phyloP scores from a whole-genome alignment of 306 rosid species.

The Inga oerstediana region DNA sequence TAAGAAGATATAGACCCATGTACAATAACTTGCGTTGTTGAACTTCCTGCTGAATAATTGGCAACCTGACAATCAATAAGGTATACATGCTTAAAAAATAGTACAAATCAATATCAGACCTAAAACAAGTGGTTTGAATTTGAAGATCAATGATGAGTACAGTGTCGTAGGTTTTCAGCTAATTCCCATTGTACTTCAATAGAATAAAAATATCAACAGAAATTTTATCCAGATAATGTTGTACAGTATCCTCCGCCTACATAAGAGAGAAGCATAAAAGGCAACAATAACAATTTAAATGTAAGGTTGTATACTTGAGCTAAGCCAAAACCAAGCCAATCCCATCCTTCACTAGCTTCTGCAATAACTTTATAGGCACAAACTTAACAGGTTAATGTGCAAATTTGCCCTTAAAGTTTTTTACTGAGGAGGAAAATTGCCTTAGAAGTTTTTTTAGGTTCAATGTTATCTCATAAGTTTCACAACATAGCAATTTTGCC shows the following conservation, averaged over 20 bases:
- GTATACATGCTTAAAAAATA: conserved; percentile 19
- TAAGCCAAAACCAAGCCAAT: conserved; percentile 17
- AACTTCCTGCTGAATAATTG: conserved; percentile 93
- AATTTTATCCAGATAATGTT: too few species aligned
- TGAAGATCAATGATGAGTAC: neutral
- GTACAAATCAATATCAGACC: conserved; percentile 13
- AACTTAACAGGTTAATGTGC: neutral
- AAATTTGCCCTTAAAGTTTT: too few species aligned
- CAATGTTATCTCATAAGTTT: too few species aligned
- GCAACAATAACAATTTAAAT: neutral
- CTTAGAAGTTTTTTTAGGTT: too few species aligned
- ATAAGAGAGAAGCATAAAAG: neutral
- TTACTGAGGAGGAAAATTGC: too few species aligned
- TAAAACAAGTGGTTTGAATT: neutral
- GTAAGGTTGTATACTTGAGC: neutral
- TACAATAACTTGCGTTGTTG: conserved; percentile 89
- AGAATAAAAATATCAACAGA: neutral
- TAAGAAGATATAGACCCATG: conserved; percentile 96
- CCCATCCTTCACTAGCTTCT: neutral
- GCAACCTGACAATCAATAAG: conserved; percentile 67
- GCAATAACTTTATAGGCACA: conserved; percentile 6
- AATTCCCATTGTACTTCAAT: conserved; percentile 2
- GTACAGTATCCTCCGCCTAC: neutral
- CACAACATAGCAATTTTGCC: too few species aligned
- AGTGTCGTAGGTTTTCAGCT: conserved; percentile 8